Base-by-base conservation (phyloP, 345 rosid genomes). In the Firmiana major region DNA sequence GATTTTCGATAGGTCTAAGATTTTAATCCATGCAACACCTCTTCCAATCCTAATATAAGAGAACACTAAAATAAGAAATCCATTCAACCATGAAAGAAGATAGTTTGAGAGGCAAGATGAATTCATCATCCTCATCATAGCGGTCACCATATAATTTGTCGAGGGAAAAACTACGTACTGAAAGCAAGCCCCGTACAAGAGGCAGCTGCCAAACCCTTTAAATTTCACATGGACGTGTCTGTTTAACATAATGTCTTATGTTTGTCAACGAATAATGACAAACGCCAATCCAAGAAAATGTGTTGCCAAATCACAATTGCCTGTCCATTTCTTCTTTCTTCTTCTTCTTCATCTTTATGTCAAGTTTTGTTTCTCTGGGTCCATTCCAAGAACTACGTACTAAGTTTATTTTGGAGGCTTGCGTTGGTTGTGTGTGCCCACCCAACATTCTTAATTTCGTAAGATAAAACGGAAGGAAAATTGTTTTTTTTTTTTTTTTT, bases 151-250 rank as follows among this genome's bases (percentile, higher is more conserved):
- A 34, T 34, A 11, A 49, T 13, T 63, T 22, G 28, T 51, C 21
- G 21, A 21, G 31, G 62, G 13, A 57, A 57, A 21, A 17, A 43
- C 73, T 81, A 75, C 66, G 1, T 0, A 17, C 3, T 31, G 34
- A 69, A 69, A 71, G 26, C 85, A 63, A 77, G 77, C 38, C 77
- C 60, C n/a, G 22, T 0, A 22, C 13, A 57, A 57, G 62, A 57
- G 62, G 28, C 34, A 31, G 3, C 5, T 8, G 62, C 31, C 77
- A 64, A 28, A 51, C 58, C 38, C 58, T 68, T 57, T 16, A 63
- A 15, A 4, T 80, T 78, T 83, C 79, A 59, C 55, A 64, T 74
- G 78, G 49, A 74, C 78, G 70, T 81, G 79, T 65, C 64, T 49
- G 53, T 13, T 84, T 72, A 17, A 16, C 71, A 7, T 38, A 36